phyloP scores from a whole-genome alignment of 495 filamentous ascomycete species.

The Annulohypoxylon moriforme region DNA sequence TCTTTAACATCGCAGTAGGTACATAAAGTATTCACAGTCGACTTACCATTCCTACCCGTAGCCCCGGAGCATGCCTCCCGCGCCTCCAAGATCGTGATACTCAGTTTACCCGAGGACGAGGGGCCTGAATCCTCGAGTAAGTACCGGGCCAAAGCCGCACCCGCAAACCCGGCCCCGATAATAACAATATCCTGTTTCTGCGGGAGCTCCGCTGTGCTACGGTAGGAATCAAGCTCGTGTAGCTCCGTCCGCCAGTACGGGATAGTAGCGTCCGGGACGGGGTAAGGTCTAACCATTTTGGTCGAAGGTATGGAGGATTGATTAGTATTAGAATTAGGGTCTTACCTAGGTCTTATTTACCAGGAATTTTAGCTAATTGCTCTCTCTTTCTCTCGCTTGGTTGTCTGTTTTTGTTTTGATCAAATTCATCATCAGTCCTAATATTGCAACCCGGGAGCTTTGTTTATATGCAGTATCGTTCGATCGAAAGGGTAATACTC shows the following conservation, averaged over 20 bases:
- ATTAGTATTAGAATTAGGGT: slow-evolving; percentile 24
- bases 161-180: slow-evolving; percentile 53
- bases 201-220: slow-evolving; percentile 50
- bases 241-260: slow-evolving; percentile 55
- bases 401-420: slow-evolving; percentile 2
- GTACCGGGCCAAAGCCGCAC: slow-evolving; percentile 45
- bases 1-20: slow-evolving; percentile 53
- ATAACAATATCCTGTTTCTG: slow-evolving; percentile 51
- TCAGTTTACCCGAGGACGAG: slow-evolving; percentile 41
- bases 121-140: slow-evolving; percentile 46
- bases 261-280: slow-evolving; percentile 48
- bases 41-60: slow-evolving; percentile 67
- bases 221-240: slow-evolving; percentile 52
- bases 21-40: neutral
- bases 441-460: neutral
- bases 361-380: neutral
- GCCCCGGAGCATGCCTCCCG: slow-evolving; percentile 78
- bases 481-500: neutral
- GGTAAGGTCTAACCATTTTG: slow-evolving; percentile 38
- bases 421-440: neutral
- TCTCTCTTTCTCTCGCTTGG: neutral
- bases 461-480: neutral
- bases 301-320: neutral
- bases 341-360: neutral
- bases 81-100: slow-evolving; percentile 75